These are phyloP conservation scores for Penicillium steckii DNA, from an alignment of 495 filamentous ascomycete genomes.

Conservation along the genomic window DNA sequence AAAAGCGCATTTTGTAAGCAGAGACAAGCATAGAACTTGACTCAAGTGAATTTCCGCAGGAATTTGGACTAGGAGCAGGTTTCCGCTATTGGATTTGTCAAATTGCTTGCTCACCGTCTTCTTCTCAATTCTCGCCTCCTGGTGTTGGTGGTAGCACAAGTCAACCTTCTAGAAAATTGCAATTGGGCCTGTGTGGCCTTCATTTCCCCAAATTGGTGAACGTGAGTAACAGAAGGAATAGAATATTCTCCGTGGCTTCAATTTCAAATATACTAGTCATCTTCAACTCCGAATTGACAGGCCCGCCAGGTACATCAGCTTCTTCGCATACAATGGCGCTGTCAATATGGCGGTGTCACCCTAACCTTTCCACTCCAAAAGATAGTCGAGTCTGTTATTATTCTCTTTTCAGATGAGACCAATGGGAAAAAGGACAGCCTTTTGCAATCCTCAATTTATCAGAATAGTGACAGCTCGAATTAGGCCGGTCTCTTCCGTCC, in stretches of 20 bases:
- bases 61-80: background rate
- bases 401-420: background rate
- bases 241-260: slow-evolving; percentile 16
- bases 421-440: slow-evolving; percentile 1
- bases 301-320: slow-evolving; percentile 3
- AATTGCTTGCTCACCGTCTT: background rate
- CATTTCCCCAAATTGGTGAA: slow-evolving; percentile 4
- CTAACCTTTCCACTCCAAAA: background rate
- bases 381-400: background rate
- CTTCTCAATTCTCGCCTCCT: slow-evolving; percentile 1
- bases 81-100: background rate
- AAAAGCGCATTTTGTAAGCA: background rate
- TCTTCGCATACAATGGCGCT: background rate
- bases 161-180: slow-evolving; percentile 25
- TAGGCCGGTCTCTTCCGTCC: slow-evolving; percentile 18
- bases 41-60: background rate
- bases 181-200: slow-evolving; percentile 16
- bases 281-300: background rate
- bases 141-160: slow-evolving; percentile 3
- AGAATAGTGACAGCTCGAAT: slow-evolving; percentile 7
- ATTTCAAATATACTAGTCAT: background rate
- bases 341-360: background rate
- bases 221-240: slow-evolving; percentile 23
- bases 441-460: background rate
- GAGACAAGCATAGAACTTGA: no score